A percentile compares a stretch with the other conserved stretches of the same genome.
phyloP scores from a whole-genome alignment of 208 protist species.

The Porcisia deanei region DNA sequence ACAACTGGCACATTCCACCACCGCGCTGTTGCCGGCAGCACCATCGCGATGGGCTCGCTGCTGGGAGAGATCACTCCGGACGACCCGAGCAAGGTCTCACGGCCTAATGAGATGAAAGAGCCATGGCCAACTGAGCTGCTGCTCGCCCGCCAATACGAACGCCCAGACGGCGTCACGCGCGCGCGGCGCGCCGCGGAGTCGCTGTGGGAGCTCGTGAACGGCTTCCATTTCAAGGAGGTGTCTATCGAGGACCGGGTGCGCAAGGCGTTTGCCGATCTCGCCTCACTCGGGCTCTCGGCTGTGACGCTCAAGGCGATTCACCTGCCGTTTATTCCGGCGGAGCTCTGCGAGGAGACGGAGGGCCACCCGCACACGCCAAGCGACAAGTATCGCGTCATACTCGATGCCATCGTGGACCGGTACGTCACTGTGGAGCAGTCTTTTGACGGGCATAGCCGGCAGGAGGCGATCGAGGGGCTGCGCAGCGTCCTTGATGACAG shows the following conservation, averaged over 20 bases:
- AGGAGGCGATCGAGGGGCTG: conserved; percentile 72
- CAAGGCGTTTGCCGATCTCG: conserved; percentile 55
- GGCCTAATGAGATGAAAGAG: conserved; percentile 58
- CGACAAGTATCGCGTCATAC: conserved; percentile 59
- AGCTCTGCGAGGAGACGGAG: conserved; percentile 13
- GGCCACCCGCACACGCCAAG: conserved; percentile 42
- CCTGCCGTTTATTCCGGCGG: conserved; percentile 43
- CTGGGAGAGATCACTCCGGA: conserved; percentile 93
- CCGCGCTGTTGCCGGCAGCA: conserved; percentile 81
- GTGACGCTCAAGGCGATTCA: conserved; percentile 57
- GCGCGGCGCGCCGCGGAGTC: conserved; percentile 62
- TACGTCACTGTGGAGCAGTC: conserved; percentile 72
- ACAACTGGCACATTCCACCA: conserved; percentile 83
- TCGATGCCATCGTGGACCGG: conserved; percentile 60
- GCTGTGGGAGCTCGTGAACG: conserved; percentile 73
- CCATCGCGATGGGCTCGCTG: conserved; percentile 93
- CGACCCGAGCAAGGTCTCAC: conserved; percentile 88
- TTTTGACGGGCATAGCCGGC: conserved; percentile 67
- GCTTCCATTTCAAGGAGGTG: conserved; percentile 67
- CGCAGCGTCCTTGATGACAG: conserved; percentile 40
- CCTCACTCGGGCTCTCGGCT: conserved; percentile 69
- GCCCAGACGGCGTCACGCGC: conserved; percentile 60
- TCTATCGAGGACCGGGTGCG: conserved; percentile 53
- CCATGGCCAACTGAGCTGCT: conserved; percentile 66
- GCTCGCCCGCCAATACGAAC: conserved; percentile 50